Evolutionary conservation across 257 asterid genomes (phyloP).

Genomic region (Paraleonurus japonicus): DNA sequence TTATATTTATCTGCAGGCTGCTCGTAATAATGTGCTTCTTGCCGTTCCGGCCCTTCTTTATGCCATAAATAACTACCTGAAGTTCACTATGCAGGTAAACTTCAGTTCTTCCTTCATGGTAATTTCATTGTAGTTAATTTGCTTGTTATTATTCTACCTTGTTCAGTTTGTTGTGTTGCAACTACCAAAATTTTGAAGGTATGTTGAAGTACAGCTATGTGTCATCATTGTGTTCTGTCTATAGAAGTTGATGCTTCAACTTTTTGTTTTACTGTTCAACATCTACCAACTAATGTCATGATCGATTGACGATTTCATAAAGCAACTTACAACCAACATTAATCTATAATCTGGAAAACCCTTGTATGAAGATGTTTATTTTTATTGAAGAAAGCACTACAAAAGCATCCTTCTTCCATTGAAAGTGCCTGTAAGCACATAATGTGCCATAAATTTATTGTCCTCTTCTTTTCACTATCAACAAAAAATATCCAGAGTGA

Average conservation of each 20-base stretch:
- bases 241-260: too few species aligned
- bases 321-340: neutral
- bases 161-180: slow-evolving; percentile 1
- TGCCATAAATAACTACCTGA: slow-evolving; percentile 89
- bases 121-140: neutral
- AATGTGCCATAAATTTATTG: neutral
- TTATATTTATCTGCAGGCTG: slow-evolving; percentile 64
- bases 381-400: too few species aligned
- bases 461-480: neutral
- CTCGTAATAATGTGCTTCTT: slow-evolving; percentile 74
- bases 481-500: neutral
- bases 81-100: slow-evolving; percentile 90
- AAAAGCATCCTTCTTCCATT: too few species aligned
- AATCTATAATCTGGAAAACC: neutral
- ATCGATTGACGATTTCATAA: too few species aligned
- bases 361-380: neutral
- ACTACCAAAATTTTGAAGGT: neutral
- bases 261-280: too few species aligned
- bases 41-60: slow-evolving; percentile 96
- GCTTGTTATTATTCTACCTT: neutral
- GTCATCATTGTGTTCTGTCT: too few species aligned
- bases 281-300: too few species aligned
- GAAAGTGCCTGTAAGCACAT: neutral
- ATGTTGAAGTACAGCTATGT: too few species aligned
- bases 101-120: slow-evolving; percentile 8